Conservation (phyloP, 2,329 filamentous ascomycete genomes). For the Penicillium sp. region DNA sequence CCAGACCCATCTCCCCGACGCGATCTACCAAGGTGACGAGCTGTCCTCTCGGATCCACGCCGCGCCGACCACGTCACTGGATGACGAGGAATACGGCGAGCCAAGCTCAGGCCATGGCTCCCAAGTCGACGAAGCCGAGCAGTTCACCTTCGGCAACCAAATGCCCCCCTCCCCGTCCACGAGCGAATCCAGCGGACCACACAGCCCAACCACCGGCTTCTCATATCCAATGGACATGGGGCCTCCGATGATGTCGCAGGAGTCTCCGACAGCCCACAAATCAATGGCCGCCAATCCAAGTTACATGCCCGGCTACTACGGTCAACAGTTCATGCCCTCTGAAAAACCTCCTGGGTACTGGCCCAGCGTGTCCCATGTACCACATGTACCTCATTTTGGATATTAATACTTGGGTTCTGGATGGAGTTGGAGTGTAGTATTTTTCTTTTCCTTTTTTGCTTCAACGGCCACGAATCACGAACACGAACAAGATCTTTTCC, state of each 20-base stretch:
- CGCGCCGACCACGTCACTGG: slow-evolving; percentile 1
- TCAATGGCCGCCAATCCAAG: slow-evolving; percentile 8
- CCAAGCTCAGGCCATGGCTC: not conserved
- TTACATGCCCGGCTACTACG: slow-evolving; percentile 17
- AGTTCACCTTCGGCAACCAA: not conserved
- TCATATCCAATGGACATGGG: slow-evolving; percentile 10
- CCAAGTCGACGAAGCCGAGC: slow-evolving; percentile 7
- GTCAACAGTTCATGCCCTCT: slow-evolving; percentile 12
- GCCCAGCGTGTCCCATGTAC: slow-evolving; percentile 10
- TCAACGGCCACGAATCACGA: slow-evolving; percentile 5
- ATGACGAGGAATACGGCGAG: slow-evolving; percentile 4
- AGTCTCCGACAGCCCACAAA: slow-evolving; percentile 7
- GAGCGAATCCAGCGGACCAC: slow-evolving; percentile 23
- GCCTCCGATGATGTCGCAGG: slow-evolving; percentile 9
- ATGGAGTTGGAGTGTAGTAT: not conserved
- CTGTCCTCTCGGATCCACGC: slow-evolving; percentile 5
- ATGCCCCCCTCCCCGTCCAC: slow-evolving; percentile 20
- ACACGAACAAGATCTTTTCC: slow-evolving; percentile 1
- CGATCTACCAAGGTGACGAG: slow-evolving; percentile 13
- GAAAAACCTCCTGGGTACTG: slow-evolving; percentile 17
- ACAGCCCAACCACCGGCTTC: slow-evolving; percentile 17
- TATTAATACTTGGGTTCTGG: slow-evolving; percentile 8
- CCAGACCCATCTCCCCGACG: slow-evolving; percentile 21
- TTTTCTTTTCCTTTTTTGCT: slow-evolving; percentile 2
- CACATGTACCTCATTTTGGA: slow-evolving; percentile 16